Percentiles rank a stretch among this genome's conserved stretches.
Conservation (phyloP, 805 yeast species). For the Yamadazyma scolyti region DNA sequence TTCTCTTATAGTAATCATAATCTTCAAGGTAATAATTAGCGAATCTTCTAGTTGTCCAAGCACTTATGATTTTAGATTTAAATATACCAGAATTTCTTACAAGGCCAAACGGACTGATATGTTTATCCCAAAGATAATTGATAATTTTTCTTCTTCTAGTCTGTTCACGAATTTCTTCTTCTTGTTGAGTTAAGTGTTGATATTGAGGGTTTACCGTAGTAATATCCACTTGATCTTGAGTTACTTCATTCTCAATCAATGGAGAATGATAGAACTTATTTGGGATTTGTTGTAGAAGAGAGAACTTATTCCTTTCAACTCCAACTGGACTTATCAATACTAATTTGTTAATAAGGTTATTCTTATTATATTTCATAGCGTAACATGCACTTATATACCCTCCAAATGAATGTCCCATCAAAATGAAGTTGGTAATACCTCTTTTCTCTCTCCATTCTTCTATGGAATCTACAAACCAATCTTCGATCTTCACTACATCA, state of each 20-base stretch:
- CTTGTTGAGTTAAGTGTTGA: slow-evolving; percentile 6
- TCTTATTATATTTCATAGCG: slow-evolving; percentile 36
- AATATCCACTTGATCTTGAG: slow-evolving; percentile 13
- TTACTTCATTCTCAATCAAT: slow-evolving; percentile 12
- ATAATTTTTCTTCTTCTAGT: slow-evolving; percentile 27
- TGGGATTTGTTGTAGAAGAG: slow-evolving; percentile 21
- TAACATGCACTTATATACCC: slow-evolving; percentile 43
- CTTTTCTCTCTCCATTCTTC: slow-evolving; percentile 41
- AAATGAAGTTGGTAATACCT: slow-evolving; percentile 28
- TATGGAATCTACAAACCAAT: slow-evolving; percentile 41
- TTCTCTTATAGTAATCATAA: slow-evolving; percentile 25
- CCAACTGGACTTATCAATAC: slow-evolving; percentile 43
- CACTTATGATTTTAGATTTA: slow-evolving; percentile 47
- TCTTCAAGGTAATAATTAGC: slow-evolving; percentile 37
- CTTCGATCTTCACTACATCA: slow-evolving; percentile 34
- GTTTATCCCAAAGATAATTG: slow-evolving; percentile 47
- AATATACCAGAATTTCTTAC: slow-evolving; percentile 51
- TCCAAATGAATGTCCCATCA: slow-evolving; percentile 45
- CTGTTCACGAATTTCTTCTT: slow-evolving; percentile 9
- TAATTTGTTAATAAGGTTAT: slow-evolving; percentile 31
- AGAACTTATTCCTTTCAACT: slow-evolving; percentile 31
- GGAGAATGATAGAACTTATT: slow-evolving; percentile 10
- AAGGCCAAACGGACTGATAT: slow-evolving; percentile 53
- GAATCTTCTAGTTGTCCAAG: slow-evolving; percentile 50
- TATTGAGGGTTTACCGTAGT: slow-evolving; percentile 14